Conservation (phyloP, 2,329 filamentous ascomycete genomes). For the Xylaria sp. region DNA sequence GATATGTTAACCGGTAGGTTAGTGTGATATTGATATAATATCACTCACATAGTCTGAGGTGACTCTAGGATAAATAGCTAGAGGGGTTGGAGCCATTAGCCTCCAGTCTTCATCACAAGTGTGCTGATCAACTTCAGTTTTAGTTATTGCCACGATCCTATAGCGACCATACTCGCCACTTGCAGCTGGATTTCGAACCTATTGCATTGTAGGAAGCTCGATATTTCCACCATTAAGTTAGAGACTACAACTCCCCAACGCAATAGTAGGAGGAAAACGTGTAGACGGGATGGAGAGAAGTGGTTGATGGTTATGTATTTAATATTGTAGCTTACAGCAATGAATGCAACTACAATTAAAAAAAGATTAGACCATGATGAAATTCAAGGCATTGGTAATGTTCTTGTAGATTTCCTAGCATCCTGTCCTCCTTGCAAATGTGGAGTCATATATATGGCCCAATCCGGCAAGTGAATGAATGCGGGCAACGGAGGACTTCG, state of each 20-base stretch:
- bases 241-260: not conserved
- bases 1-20: not conserved
- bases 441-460: conserved; percentile 4
- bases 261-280: not conserved
- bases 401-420: not conserved
- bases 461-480: conserved; percentile 23
- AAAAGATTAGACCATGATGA: not conserved
- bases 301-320: not conserved
- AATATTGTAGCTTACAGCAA: not conserved
- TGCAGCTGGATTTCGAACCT: not conserved
- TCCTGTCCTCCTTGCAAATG: not conserved
- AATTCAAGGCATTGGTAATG: not conserved
- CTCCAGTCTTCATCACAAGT: not conserved
- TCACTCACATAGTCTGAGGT: not conserved
- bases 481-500: conserved; percentile 22
- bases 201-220: not conserved
- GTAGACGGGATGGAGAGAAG: not conserved
- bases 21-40: no score
- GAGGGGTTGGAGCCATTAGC: not conserved
- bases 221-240: not conserved
- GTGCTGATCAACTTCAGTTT: not conserved
- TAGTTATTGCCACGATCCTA: not conserved
- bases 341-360: not conserved
- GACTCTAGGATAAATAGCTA: not conserved
- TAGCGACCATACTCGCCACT: not conserved